These are phyloP conservation scores for Cryptococcus jaspeensis DNA, from an alignment of 1,284 basidiomycete species.

Conservation along the genomic window DNA sequence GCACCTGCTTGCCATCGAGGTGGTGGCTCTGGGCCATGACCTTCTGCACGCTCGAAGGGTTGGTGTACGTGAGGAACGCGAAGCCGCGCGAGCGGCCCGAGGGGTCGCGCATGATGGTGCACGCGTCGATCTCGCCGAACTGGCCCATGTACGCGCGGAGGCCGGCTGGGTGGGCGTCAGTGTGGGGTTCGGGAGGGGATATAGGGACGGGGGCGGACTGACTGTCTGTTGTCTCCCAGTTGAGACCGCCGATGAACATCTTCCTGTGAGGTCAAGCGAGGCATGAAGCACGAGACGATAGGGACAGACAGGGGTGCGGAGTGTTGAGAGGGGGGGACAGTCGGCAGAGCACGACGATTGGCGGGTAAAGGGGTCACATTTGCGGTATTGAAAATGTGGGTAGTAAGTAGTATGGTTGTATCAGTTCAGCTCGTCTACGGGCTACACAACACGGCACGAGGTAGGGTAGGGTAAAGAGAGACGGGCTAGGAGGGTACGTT, in stretches of 20 bases:
- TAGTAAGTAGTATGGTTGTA: conserved; percentile 5
- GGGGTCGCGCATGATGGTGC: conserved; percentile 92
- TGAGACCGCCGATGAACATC: conserved; percentile 95
- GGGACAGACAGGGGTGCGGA: not conserved
- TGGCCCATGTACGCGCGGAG: conserved; percentile 82
- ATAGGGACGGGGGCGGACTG: conserved; percentile 23
- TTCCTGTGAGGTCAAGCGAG: conserved; percentile 63
- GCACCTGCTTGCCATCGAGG: conserved; percentile 88
- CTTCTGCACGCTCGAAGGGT: conserved; percentile 79
- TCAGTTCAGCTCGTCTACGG: conserved; percentile 17
- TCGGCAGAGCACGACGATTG: not conserved
- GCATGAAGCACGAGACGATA: not conserved
- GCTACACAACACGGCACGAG: conserved; percentile 1
- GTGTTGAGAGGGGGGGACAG: not conserved
- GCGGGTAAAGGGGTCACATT: conserved; percentile 1
- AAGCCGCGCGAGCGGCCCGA: conserved; percentile 88
- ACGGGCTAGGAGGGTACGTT: conserved; percentile 11
- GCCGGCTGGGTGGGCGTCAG: conserved; percentile 59
- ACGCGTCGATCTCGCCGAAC: conserved; percentile 87
- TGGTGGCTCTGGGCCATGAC: conserved; percentile 87
- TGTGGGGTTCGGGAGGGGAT: not conserved
- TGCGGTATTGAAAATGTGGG: not conserved
- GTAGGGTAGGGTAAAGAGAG: not conserved
- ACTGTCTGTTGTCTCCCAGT: conserved; percentile 97
- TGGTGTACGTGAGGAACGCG: conserved; percentile 88